Evolutionary conservation across 495 filamentous ascomycete genomes (phyloP).

Genomic region (Letharia lupina): DNA sequence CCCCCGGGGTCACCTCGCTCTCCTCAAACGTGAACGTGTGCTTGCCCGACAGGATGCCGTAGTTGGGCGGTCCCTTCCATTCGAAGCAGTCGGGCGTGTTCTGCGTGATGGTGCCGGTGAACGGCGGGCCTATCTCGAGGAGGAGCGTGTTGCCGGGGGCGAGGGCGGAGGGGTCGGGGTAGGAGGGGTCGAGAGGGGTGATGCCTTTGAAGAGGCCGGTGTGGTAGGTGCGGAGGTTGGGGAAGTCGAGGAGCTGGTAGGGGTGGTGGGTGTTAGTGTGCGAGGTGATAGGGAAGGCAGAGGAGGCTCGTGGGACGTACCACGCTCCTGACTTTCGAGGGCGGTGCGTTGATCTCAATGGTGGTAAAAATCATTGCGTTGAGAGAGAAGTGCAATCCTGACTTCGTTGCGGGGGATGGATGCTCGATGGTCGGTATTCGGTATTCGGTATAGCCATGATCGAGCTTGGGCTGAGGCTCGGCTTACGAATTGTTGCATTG

Average conservation of each 20-base stretch:
- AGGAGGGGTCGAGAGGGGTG: neutral
- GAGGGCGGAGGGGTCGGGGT: neutral
- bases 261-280: neutral
- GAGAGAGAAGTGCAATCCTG: neutral
- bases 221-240: neutral
- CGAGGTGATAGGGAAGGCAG: neutral
- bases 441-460: neutral
- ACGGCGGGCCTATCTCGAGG: neutral
- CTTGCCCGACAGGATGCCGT: neutral
- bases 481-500: neutral
- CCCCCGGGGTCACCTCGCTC: neutral
- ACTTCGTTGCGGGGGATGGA: neutral
- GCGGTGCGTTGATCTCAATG: neutral
- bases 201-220: neutral
- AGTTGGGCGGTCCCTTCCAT: neutral
- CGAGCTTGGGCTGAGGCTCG: neutral
- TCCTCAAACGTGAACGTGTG: neutral
- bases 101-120: neutral
- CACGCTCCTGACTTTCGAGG: neutral
- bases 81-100: conserved; percentile 1
- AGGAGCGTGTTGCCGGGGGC: neutral
- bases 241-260: neutral
- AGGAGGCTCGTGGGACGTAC: neutral
- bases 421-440: neutral
- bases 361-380: neutral